Evolutionary conservation across 163 green algal genomes (phyloP), one percentile per base, ranked within the genome.

Genomic region (Chlorella variabilis): DNA sequence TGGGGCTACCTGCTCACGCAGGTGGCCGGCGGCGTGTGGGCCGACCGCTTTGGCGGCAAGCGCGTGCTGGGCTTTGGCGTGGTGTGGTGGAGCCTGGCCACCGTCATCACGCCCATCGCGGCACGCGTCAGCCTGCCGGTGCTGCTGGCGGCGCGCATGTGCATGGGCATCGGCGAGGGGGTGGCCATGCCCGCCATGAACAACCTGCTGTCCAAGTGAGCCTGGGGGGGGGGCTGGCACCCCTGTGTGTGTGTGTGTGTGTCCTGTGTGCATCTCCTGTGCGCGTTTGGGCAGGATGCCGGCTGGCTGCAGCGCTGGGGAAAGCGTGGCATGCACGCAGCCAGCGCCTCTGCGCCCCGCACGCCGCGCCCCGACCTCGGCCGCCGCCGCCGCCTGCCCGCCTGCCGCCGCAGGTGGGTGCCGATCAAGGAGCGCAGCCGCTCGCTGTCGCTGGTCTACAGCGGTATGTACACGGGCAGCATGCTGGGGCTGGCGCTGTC

Each of bases 141-240:
- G n/a, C 92, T 99, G 69, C 89, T 98, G 77, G 31, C 75, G n/a
- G 89, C 91, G 7, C 84, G 97, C 38, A 92, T 91, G 7, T 91
- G 95, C 75, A 98, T 99, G 95, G 97, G 96, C 65, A 86, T 99
- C 4, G 96, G 97, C 2, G 96, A 99, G 85, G 97, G 97, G 4
- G 96, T 99, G 42, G 95, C 96, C 66, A 98, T 98, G 94, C 95
- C 96, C 2, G 94, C 96, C 29, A 99, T 98, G 96, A 99, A 98
- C 86, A 97, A 97, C 74, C 82, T 99, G 81, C 91, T 99, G 21
- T 97, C 94, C 5, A 87, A 90, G 89, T 96, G 83, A 89, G 86
- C 23, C 20, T 49, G 34, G 33, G 63, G 7, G 39, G 36, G 3
- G 18, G 20, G 65, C 20, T 3, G 18, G 38, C n/a, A 51, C 17